A percentile compares a stretch with the other conserved stretches of the same genome.
phyloP scores from a whole-genome alignment of 371 early-diverging fungal genomes.

The Blastocladiella emersonii region DNA sequence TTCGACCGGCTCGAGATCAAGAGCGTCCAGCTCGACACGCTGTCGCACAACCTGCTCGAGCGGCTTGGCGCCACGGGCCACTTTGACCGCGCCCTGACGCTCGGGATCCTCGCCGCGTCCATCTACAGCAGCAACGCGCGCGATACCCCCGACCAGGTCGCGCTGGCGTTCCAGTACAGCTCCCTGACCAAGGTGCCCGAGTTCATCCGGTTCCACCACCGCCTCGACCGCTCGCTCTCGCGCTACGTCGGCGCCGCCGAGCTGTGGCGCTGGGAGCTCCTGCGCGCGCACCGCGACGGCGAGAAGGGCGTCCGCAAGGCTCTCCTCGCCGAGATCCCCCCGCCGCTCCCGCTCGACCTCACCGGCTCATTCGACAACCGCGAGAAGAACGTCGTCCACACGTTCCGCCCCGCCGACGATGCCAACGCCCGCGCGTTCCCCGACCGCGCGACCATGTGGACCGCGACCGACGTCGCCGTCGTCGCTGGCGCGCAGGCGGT shows the following conservation, averaged over 20 bases:
- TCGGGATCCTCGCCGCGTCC: background rate
- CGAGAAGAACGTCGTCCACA: too few relatives aligned
- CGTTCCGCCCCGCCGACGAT: too few relatives aligned
- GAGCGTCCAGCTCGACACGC: slow-evolving; percentile 22
- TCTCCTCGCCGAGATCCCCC: too few relatives aligned
- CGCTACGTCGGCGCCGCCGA: background rate
- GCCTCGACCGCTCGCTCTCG: background rate
- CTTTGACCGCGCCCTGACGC: background rate
- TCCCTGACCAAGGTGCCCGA: slow-evolving; percentile 22
- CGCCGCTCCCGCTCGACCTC: too few relatives aligned
- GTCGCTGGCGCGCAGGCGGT: too few relatives aligned
- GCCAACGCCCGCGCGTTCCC: too few relatives aligned
- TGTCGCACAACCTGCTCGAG: background rate
- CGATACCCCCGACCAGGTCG: slow-evolving; percentile 28
- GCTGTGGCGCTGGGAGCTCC: background rate
- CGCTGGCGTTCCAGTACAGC: slow-evolving; percentile 24
- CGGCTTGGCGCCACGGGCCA: background rate
- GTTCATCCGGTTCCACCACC: background rate
- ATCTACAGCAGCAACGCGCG: slow-evolving; percentile 24
- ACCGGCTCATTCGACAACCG: too few relatives aligned
- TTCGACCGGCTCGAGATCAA: slow-evolving; percentile 22
- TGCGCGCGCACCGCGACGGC: background rate
- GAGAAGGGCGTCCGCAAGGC: too few relatives aligned
- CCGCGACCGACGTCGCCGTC: too few relatives aligned
- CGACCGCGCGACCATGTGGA: too few relatives aligned